Evolutionary conservation across 2,329 filamentous ascomycete species (phyloP).

Genomic region (Elsinoe batatas): DNA sequence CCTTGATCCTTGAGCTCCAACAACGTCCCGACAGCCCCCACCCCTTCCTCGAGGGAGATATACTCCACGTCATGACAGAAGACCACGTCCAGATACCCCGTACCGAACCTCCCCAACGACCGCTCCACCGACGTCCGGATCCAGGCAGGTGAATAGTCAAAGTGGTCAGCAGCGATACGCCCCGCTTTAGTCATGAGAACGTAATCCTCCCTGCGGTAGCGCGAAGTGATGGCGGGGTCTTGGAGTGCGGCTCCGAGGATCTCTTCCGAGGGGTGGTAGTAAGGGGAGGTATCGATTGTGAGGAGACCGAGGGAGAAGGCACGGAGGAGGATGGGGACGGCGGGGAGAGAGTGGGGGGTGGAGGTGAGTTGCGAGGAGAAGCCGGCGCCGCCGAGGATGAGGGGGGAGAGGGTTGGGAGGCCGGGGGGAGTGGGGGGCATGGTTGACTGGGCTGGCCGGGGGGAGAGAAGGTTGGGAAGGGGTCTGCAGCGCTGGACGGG

Average conservation of each 20-base stretch:
- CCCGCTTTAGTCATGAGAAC: slow-evolving; percentile 64
- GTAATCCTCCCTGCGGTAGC: slow-evolving; percentile 45
- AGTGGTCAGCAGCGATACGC: slow-evolving; percentile 49
- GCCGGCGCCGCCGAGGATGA: slow-evolving; percentile 70
- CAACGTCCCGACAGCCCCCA: slow-evolving; percentile 50
- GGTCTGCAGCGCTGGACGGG: no score
- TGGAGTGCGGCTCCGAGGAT: slow-evolving; percentile 51
- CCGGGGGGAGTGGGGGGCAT: background rate
- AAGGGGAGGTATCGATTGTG: slow-evolving; percentile 74
- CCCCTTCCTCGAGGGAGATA: slow-evolving; percentile 49
- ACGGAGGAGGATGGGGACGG: slow-evolving; percentile 54
- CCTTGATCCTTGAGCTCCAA: slow-evolving; percentile 59
- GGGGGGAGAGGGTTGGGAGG: slow-evolving; percentile 49
- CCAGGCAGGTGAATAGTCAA: slow-evolving; percentile 59
- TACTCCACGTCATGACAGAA: slow-evolving; percentile 72
- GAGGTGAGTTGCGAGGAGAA: slow-evolving; percentile 72
- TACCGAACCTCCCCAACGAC: slow-evolving; percentile 52
- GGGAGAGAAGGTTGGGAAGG: no score
- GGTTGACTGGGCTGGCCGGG: no score
- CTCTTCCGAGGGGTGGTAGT: slow-evolving; percentile 71
- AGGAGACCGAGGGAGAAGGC: slow-evolving; percentile 58
- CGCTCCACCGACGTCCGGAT: slow-evolving; percentile 53
- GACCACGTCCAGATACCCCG: slow-evolving; percentile 59
- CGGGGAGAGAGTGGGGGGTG: slow-evolving; percentile 56
- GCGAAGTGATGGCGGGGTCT: slow-evolving; percentile 44